These are phyloP conservation scores for Periconia digitata DNA, from an alignment of 2,329 filamentous ascomycete genomes.

Conservation along the genomic window DNA sequence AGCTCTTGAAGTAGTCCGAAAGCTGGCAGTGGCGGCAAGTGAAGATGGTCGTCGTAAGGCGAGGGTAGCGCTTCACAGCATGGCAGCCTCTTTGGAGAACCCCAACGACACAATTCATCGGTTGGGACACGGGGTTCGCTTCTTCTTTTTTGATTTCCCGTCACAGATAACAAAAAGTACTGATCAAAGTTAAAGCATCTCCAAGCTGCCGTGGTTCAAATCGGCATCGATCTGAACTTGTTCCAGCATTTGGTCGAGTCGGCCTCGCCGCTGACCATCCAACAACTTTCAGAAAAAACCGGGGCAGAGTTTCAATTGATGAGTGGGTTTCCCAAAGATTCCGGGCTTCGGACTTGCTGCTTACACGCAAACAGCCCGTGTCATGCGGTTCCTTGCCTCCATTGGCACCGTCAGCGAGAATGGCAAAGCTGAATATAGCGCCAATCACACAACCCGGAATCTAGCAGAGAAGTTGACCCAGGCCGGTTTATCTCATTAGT, in stretches of 20 bases:
- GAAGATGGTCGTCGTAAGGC: no score
- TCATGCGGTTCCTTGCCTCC: conserved; percentile 7
- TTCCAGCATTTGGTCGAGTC: conserved; percentile 2
- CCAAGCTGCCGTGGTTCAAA: conserved; percentile 6
- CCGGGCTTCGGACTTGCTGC: neutral
- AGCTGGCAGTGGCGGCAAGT: no score
- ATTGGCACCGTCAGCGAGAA: conserved; percentile 4
- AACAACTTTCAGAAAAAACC: conserved; percentile 1
- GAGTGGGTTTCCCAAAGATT: neutral
- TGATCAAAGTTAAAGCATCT: conserved; percentile 2
- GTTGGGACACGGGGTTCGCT: no score
- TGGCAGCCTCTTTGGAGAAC: no score
- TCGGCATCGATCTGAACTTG: conserved; percentile 7
- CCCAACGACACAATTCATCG: no score
- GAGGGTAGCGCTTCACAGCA: no score
- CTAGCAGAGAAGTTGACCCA: conserved; percentile 1
- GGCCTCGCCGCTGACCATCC: neutral
- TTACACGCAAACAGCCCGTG: conserved; percentile 1
- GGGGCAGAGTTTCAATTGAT: conserved; percentile 3
- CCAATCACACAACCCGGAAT: conserved; percentile 5
- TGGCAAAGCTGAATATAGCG: conserved; percentile 1
- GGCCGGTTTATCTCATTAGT: conserved; percentile 5
- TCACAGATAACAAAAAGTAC: no score
- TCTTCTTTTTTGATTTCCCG: no score
- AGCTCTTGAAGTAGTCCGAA: no score